These are phyloP conservation scores for Podospora conica DNA, from an alignment of 495 filamentous ascomycete genomes.

Conservation along the genomic window DNA sequence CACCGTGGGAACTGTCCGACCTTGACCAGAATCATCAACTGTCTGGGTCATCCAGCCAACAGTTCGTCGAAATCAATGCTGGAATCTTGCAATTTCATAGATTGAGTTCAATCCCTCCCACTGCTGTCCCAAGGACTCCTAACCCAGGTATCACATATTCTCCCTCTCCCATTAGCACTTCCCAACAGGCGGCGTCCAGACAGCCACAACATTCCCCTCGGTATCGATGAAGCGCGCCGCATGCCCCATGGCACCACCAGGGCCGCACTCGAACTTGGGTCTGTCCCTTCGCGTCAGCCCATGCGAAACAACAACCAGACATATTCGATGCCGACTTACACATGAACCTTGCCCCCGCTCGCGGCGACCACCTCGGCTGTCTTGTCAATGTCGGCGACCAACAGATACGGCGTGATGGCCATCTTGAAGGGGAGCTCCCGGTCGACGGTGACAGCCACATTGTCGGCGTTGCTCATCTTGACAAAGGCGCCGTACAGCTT, in stretches of 20 bases:
- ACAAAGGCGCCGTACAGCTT: constrained; percentile 9
- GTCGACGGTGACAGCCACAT: constrained; percentile 4
- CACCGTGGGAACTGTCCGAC: no score
- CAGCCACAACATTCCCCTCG: constrained; percentile 9
- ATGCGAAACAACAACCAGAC: not conserved
- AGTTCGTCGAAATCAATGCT: no score
- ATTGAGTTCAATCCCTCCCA: no score
- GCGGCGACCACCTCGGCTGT: not conserved
- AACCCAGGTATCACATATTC: no score
- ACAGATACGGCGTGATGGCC: not conserved
- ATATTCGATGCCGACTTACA: constrained; percentile 2
- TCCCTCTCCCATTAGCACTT: not conserved
- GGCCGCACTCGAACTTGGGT: constrained; percentile 1
- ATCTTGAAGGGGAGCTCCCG: not conserved
- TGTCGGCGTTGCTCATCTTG: constrained; percentile 3
- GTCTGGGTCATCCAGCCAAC: no score
- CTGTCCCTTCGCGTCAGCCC: not conserved
- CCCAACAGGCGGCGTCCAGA: constrained; percentile 4
- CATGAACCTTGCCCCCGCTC: constrained; percentile 6
- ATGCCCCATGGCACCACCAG: constrained; percentile 5
- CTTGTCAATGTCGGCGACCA: constrained; percentile 4
- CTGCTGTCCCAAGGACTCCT: no score
- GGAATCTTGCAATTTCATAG: no score
- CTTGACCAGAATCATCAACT: no score
- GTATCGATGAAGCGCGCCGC: constrained; percentile 8